Base-by-base conservation (phyloP, 2,329 filamentous ascomycete species). In the Diplodia seriata region DNA sequence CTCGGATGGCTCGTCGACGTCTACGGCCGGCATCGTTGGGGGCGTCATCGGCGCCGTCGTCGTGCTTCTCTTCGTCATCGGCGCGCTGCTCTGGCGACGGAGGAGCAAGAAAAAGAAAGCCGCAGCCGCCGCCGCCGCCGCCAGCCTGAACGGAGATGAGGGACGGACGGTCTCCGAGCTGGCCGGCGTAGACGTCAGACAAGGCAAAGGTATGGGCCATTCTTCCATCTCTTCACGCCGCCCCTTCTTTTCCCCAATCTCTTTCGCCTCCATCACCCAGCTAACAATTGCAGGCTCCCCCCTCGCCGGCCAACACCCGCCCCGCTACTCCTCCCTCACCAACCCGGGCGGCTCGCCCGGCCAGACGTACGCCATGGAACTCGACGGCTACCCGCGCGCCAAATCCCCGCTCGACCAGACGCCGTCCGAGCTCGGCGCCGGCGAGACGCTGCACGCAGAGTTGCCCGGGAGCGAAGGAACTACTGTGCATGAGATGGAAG, bases 1-100 rank as follows among this genome's bases (percentile, higher is more conserved):
- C 2, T 56, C 65, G n/a, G 33, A 68, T 50, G 12, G n/a, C 61
- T 59, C 62, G 14, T 40, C 53, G n/a, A 55, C 33, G 15, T 54
- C 31, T 56, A 68, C 72, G 1, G 74, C 74, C 3, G 73, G 72
- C 8, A 73, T 76, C 6, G 71, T 71, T 29, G 76, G 76, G 26
- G 75, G 73, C 5, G 74, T 71, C 2, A 74, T 76, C 4, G 76
- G 75, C 51, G 76, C 74, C 2, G 59, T 72, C 3, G 73, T 57
- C 6, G 68, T 74, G 23, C 69, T 72, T 9, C 69, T 76, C 18
- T 56, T 72, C n/a, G 73, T 76, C 23, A 31, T 76, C 3, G 68
- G 74, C 38, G 74, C 33, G 7, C 29, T 67, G 31, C 26, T 49
- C 26, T 49, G 31, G 31, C 66, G 66, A 4, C 33, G 49, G 18